Evolutionary conservation across 257 asterid genomes (phyloP).

Genomic region (Solanum rostratum): DNA sequence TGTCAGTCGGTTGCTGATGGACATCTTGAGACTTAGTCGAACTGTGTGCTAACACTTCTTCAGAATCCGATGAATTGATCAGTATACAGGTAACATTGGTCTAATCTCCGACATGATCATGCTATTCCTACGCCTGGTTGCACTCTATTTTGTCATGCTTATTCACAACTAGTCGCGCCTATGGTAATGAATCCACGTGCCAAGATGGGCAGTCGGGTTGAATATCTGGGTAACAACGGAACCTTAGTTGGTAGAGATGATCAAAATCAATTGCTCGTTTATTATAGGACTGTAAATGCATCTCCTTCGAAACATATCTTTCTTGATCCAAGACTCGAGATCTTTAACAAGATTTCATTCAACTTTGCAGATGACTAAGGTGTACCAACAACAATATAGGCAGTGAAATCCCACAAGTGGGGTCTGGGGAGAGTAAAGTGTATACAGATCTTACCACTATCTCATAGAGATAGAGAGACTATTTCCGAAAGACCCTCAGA

Average conservation of each 20-base stretch:
- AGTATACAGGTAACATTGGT: not conserved
- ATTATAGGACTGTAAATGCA: not conserved
- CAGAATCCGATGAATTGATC: not conserved
- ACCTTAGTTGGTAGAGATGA: not conserved
- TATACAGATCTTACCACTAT: no score
- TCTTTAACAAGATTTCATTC: not conserved
- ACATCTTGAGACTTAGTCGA: constrained; percentile 40
- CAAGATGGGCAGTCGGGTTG: not conserved
- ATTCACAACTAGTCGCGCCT: not conserved
- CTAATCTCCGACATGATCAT: not conserved
- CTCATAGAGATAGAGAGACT: no score
- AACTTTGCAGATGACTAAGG: not conserved
- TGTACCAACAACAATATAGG: not conserved
- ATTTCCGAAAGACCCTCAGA: no score
- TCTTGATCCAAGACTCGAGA: not conserved
- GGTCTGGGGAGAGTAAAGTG: no score
- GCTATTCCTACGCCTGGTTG: not conserved
- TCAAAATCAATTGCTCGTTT: not conserved
- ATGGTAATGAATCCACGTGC: not conserved
- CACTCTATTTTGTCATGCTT: not conserved
- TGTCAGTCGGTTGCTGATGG: constrained; percentile 49
- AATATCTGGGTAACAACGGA: not conserved
- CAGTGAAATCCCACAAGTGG: no score
- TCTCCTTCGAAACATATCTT: not conserved
- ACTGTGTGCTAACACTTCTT: constrained; percentile 10